Evolutionary conservation across 2,329 filamentous ascomycete species (phyloP), one percentile per base, ranked within the genome.

Genomic region (Teratosphaeriaceae sp.): DNA sequence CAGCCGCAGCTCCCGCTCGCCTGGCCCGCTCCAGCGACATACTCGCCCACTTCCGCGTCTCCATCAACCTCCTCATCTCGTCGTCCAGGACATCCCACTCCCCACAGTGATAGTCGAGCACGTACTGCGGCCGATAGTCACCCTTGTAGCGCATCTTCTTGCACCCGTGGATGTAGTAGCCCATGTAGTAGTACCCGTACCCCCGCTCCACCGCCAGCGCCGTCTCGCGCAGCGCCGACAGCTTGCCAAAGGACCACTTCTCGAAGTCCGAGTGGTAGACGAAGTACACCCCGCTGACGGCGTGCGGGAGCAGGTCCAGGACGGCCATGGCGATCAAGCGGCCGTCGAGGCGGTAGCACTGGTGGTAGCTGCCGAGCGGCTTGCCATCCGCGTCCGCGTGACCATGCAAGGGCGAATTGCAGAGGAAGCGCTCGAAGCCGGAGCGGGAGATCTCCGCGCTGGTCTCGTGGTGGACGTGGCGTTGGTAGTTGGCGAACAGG

Each of bases 121-220:
- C 74, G 55, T 82, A 78, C 57, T 88, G 84, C 1, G 85, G 85
- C 9, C 73, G 71, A 60, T 85, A 92, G 57, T 88, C 82, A 45
- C 81, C 83, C 68, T 92, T 92, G 69, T 92, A 92, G 53, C 74
- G 73, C 86, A 92, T 90, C 68, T 92, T 92, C 41, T 76, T 72
- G 56, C 85, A 90, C 42, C 69, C 79, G 61, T 89, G 85, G 46
- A 92, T 90, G 56, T 90, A 92, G 63, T 80, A 90, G 5, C 86
- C 79, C 79, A 83, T 82, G 64, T 90, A 92, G 75, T 87, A 92
- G 71, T 79, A 88, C 33, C 74, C 67, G 54, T 89, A 88, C 0
- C 78, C 81, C 5, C 70, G 71, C 56, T 90, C 85, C 2, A 73
- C 65, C 0, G 85, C 82, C 21, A 92, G 62, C 0, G 79, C 71